A percentile compares a stretch with the other conserved stretches of the same genome.
Evolutionary conservation across 352 stramenopile species (phyloP).

Genomic region (Phytophthora palmivora): DNA sequence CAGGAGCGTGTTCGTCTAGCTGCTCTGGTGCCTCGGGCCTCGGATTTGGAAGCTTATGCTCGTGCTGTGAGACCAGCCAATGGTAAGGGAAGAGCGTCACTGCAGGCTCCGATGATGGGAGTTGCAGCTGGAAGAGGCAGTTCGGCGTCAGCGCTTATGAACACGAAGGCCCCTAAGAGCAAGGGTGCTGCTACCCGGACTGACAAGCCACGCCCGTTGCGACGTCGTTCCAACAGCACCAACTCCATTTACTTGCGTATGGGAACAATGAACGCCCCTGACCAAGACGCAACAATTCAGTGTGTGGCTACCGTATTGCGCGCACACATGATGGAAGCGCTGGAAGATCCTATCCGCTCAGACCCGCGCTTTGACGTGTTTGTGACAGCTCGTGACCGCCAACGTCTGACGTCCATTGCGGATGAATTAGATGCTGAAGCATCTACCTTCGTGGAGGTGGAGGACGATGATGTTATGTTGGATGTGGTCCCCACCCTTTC

Average conservation of each 20-base stretch:
- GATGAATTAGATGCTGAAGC: constrained; percentile 38
- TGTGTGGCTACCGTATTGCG: constrained; percentile 96
- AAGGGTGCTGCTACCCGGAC: constrained; percentile 26
- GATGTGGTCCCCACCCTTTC: constrained; percentile 85
- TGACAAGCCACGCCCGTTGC: constrained; percentile 47
- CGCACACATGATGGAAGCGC: constrained; percentile 95
- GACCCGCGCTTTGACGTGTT: constrained; percentile 79
- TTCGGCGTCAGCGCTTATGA: constrained; percentile 29
- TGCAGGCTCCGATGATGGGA: constrained; percentile 29
- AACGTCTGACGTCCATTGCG: constrained; percentile 34
- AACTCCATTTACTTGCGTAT: constrained; percentile 94
- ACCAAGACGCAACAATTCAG: constrained; percentile 96
- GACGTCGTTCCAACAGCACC: constrained; percentile 95
- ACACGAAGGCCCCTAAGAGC: constrained; percentile 6
- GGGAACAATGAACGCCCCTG: constrained; percentile 95
- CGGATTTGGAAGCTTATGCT: constrained; percentile 67
- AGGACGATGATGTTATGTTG: constrained; percentile 38
- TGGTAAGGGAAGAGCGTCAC: constrained; percentile 28
- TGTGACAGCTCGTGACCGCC: constrained; percentile 58
- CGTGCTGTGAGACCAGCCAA: constrained; percentile 36
- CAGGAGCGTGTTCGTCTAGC: constrained; percentile 72
- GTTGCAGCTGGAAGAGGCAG: constrained; percentile 26
- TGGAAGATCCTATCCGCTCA: constrained; percentile 55
- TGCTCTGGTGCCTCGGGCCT: constrained; percentile 47
- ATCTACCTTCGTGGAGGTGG: constrained; percentile 31